Evolutionary conservation across 2,329 filamentous ascomycete genomes (phyloP).

Genomic region (Capronia epimyces): DNA sequence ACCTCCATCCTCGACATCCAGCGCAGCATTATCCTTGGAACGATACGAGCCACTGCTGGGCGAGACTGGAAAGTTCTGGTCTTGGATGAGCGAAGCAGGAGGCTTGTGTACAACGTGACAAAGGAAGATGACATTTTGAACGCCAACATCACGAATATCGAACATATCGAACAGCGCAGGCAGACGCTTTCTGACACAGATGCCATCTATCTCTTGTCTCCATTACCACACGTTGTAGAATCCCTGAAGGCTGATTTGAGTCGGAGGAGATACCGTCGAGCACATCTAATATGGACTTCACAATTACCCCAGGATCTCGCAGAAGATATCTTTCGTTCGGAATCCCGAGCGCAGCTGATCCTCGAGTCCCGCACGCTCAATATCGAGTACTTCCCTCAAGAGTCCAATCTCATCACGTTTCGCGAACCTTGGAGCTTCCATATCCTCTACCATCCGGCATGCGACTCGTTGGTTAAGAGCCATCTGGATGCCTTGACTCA

Average conservation of each 20-base stretch:
- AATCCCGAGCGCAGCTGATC: conserved; percentile 64
- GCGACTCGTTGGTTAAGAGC: conserved; percentile 72
- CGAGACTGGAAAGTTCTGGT: conserved; percentile 88
- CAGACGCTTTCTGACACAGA: conserved; percentile 84
- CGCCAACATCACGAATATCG: conserved; percentile 93
- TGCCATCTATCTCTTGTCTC: conserved; percentile 85
- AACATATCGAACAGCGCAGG: conserved; percentile 82
- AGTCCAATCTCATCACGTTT: conserved; percentile 87
- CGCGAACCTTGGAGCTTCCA: conserved; percentile 95
- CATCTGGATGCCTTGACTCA: conserved; percentile 83
- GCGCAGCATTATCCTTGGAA: conserved; percentile 42
- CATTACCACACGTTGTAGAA: conserved; percentile 81
- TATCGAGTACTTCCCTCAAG: conserved; percentile 82
- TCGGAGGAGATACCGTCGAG: conserved; percentile 69
- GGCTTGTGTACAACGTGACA: conserved; percentile 82
- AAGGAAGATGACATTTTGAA: conserved; percentile 97
- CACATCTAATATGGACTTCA: conserved; percentile 80
- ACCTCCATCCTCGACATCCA: conserved; percentile 80
- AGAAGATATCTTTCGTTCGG: conserved; percentile 67
- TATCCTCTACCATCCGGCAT: conserved; percentile 81
- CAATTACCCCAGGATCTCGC: conserved; percentile 62
- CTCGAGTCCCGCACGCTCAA: conserved; percentile 76
- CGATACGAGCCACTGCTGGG: conserved; percentile 29
- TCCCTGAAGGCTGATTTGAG: conserved; percentile 92
- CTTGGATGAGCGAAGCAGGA: conserved; percentile 75